Conservation (phyloP, 345 rosid genomes). For the Brassica incana region DNA sequence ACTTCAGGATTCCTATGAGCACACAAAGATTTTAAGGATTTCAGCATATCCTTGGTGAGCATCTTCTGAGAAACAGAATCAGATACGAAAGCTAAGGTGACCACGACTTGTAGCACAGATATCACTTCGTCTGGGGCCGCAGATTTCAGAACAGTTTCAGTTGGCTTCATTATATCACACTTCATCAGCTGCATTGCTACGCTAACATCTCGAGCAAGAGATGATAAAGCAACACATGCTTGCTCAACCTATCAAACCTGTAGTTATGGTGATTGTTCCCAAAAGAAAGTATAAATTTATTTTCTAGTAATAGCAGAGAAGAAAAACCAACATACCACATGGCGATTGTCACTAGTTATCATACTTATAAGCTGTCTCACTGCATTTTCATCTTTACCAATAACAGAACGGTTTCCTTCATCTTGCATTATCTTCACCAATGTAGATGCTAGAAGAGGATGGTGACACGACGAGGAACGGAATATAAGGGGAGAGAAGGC, state of each 20-base stretch:
- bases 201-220: constrained; percentile 89
- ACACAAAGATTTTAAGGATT: constrained; percentile 75
- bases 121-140: constrained; percentile 71
- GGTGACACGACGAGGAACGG: constrained; percentile 98
- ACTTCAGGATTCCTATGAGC: constrained; percentile 83
- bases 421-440: constrained; percentile 97
- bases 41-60: constrained; percentile 83
- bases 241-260: constrained; percentile 75
- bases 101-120: constrained; percentile 89
- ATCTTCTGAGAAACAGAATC: constrained; percentile 88
- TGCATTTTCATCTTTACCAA: constrained; percentile 99
- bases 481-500: constrained; percentile 98
- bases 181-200: constrained; percentile 94
- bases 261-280: constrained; percentile 34
- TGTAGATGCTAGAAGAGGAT: constrained; percentile 95
- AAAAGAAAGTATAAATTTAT: background rate
- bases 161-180: constrained; percentile 96
- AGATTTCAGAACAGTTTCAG: constrained; percentile 83
- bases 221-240: constrained; percentile 92
- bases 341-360: constrained; percentile 93
- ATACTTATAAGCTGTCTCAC: constrained; percentile 97
- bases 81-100: constrained; percentile 79
- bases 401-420: constrained; percentile 78
- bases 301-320: constrained; percentile 18
- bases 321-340: constrained; percentile 64